A percentile compares a stretch with the other conserved stretches of the same genome.
Conservation (phyloP, 805 yeast species). For the Metschnikowia aberdeeniae region DNA sequence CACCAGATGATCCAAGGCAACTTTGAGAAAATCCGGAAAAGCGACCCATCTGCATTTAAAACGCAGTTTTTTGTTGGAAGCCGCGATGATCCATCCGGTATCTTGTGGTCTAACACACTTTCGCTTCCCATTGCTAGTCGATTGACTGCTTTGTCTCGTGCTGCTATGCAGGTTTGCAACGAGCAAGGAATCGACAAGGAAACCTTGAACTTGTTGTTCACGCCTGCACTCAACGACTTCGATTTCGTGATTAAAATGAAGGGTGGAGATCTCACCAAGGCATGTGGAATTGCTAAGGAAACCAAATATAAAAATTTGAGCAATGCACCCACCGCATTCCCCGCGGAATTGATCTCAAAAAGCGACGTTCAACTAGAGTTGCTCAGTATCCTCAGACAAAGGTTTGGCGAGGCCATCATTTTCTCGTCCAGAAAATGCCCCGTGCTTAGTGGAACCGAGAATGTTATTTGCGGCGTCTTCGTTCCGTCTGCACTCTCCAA, state of each 20-base stretch:
- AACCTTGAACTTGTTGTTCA: slow-evolving; percentile 57
- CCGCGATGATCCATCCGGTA: slow-evolving; percentile 81
- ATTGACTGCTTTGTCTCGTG: slow-evolving; percentile 80
- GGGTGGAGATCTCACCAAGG: slow-evolving; percentile 35
- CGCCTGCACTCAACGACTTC: slow-evolving; percentile 80
- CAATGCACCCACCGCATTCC: slow-evolving; percentile 36
- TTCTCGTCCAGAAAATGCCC: slow-evolving; percentile 61
- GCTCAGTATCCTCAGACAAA: slow-evolving; percentile 55
- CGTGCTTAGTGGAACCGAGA: slow-evolving; percentile 49
- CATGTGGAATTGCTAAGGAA: slow-evolving; percentile 55
- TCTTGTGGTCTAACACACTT: slow-evolving; percentile 66
- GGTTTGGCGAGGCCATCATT: slow-evolving; percentile 63
- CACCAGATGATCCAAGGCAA: slow-evolving; percentile 59
- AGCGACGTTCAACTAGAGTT: slow-evolving; percentile 62
- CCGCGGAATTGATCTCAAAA: slow-evolving; percentile 43
- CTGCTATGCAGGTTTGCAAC: slow-evolving; percentile 55
- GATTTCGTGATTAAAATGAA: slow-evolving; percentile 70
- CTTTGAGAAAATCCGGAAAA: slow-evolving; percentile 63
- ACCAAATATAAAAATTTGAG: slow-evolving; percentile 60
- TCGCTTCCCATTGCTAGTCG: slow-evolving; percentile 79
- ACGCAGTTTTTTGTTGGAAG: slow-evolving; percentile 82
- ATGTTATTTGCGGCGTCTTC: slow-evolving; percentile 76
- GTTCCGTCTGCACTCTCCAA: slow-evolving; percentile 59
- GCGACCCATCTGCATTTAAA: slow-evolving; percentile 77
- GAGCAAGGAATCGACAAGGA: slow-evolving; percentile 37